Conservation (phyloP, 1,284 basidiomycete species). For the Coniophora puteana region DNA sequence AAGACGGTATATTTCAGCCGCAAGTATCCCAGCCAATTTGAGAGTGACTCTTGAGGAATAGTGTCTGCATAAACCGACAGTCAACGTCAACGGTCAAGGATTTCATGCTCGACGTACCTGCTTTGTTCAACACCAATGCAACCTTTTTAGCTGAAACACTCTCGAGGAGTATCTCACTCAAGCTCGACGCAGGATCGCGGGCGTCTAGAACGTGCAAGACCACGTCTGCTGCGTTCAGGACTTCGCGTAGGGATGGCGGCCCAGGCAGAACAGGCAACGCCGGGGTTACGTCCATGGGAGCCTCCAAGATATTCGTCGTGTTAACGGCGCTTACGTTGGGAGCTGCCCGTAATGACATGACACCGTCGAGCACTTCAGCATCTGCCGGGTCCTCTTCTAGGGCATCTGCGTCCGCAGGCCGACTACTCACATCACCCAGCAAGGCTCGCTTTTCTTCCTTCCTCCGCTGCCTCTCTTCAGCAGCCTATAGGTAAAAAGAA, state of each 20-base stretch:
- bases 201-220: constrained; percentile 85
- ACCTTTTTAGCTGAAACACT: constrained; percentile 47
- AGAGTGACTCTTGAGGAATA: constrained; percentile 79
- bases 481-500: constrained; percentile 34
- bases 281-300: constrained; percentile 37
- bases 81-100: too few relatives aligned
- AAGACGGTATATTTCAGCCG: constrained; percentile 69
- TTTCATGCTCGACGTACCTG: constrained; percentile 55
- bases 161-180: constrained; percentile 22
- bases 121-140: constrained; percentile 83
- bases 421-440: constrained; percentile 26
- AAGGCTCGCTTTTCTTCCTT: constrained; percentile 59
- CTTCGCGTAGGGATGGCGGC: constrained; percentile 64
- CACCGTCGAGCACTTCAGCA: constrained; percentile 31
- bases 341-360: constrained; percentile 21
- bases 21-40: constrained; percentile 73
- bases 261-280: constrained; percentile 67
- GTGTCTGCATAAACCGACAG: too few relatives aligned
- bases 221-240: constrained; percentile 81
- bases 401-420: constrained; percentile 26
- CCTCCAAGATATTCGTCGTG: not conserved
- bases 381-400: constrained; percentile 29
- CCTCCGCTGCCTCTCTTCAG: constrained; percentile 65
- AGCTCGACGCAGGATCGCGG: constrained; percentile 59
- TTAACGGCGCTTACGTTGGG: constrained; percentile 2